A percentile compares a stretch with the other conserved stretches of the same genome.
These are phyloP conservation scores for Ophiostoma novo-ulmi DNA, from an alignment of 2,329 filamentous ascomycete genomes.

Conservation along the genomic window DNA sequence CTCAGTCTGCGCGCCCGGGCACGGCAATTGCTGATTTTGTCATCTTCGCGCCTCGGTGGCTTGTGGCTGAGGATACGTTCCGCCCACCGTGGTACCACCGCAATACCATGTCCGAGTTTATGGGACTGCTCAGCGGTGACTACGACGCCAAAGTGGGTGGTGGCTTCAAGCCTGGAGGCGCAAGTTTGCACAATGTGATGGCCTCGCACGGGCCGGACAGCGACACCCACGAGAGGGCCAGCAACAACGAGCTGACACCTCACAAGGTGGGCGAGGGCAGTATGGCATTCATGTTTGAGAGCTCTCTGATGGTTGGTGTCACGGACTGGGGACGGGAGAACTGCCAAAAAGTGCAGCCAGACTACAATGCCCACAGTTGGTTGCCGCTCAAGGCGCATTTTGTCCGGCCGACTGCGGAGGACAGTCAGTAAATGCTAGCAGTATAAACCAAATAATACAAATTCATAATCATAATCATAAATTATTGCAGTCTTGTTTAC, in stretches of 20 bases:
- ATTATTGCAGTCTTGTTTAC: too few species aligned
- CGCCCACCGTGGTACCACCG: conserved; percentile 68
- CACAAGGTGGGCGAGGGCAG: conserved; percentile 56
- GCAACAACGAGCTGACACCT: conserved; percentile 43
- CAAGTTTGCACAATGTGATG: conserved; percentile 66
- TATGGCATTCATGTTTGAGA: conserved; percentile 67
- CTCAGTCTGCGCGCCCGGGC: conserved; percentile 53
- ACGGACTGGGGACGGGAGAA: conserved; percentile 54
- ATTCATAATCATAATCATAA: too few species aligned
- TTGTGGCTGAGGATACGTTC: conserved; percentile 65
- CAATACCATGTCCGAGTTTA: conserved; percentile 63
- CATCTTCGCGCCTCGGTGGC: conserved; percentile 67
- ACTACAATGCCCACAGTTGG: too few species aligned
- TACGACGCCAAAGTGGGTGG: conserved; percentile 59
- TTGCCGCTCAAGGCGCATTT: too few species aligned
- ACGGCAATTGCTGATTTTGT: conserved; percentile 67
- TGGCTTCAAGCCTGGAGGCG: conserved; percentile 56
- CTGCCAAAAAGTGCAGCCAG: too few species aligned
- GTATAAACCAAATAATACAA: too few species aligned
- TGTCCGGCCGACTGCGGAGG: too few species aligned
- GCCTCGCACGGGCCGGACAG: conserved; percentile 61
- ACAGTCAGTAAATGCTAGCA: too few species aligned
- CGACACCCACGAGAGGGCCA: conserved; percentile 51
- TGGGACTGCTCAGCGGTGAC: conserved; percentile 53
- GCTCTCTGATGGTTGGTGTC: conserved; percentile 63